Evolutionary conservation across 2,329 filamentous ascomycete species (phyloP).

Genomic region (Xylariaceae sp.): DNA sequence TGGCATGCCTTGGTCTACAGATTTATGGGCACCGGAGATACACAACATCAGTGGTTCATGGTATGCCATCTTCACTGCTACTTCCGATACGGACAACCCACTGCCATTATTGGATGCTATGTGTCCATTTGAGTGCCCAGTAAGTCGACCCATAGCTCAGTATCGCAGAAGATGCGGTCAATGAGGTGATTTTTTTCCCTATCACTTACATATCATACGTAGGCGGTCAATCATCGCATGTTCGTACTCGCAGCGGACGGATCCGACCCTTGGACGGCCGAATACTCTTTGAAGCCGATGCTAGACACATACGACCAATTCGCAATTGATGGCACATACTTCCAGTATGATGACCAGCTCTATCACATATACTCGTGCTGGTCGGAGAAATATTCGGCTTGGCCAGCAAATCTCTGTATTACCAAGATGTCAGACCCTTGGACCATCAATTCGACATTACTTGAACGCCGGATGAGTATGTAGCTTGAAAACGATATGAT

Average conservation of each 20-base stretch:
- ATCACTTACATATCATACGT: conserved; percentile 1
- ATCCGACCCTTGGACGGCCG: conserved; percentile 32
- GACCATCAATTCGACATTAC: conserved; percentile 31
- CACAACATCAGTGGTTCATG: conserved; percentile 33
- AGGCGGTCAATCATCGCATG: conserved; percentile 36
- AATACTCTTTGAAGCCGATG: conserved; percentile 31
- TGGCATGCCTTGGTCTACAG: conserved; percentile 33
- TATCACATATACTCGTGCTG: conserved; percentile 37
- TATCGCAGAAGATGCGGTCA: too few relatives aligned
- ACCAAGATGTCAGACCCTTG: conserved; percentile 34
- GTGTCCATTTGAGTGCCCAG: conserved; percentile 34
- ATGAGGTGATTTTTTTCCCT: neutral
- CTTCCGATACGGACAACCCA: conserved; percentile 32
- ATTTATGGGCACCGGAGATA: conserved; percentile 35
- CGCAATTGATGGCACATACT: conserved; percentile 36
- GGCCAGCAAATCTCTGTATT: conserved; percentile 36
- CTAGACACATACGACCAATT: conserved; percentile 35
- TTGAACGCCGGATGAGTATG: conserved; percentile 32
- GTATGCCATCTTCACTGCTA: conserved; percentile 34
- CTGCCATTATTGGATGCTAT: conserved; percentile 32
- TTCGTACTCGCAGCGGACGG: conserved; percentile 32
- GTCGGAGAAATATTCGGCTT: conserved; percentile 33
- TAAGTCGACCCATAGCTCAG: conserved; percentile 12
- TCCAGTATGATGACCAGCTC: conserved; percentile 26
- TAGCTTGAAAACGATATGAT: too few relatives aligned